phyloP scores from a whole-genome alignment of 176 grass and related monocot species.

The Areca catechu region DNA sequence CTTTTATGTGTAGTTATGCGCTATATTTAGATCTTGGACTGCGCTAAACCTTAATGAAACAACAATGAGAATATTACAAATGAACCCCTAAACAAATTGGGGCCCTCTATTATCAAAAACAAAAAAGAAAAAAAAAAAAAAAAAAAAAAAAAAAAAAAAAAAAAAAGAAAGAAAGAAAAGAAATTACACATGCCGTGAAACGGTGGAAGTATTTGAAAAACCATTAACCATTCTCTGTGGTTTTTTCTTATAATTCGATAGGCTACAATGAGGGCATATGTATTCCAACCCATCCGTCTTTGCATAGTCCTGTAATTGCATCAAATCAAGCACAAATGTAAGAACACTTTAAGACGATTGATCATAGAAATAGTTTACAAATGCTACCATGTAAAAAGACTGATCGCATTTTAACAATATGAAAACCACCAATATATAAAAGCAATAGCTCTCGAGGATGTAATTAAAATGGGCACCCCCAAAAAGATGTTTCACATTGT shows the following conservation, averaged over 20 bases:
- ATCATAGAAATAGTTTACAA: too few relatives aligned
- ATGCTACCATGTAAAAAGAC: background rate
- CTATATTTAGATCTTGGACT: too few relatives aligned
- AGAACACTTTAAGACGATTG: too few relatives aligned
- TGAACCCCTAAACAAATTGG: too few relatives aligned
- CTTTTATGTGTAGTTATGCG: too few relatives aligned
- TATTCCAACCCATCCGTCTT: constrained; percentile 97
- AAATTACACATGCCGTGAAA: constrained; percentile 53
- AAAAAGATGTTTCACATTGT: background rate
- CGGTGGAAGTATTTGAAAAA: constrained; percentile 37
- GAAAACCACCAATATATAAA: background rate
- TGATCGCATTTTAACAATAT: background rate
- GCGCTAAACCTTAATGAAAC: too few relatives aligned
- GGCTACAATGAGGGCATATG: constrained; percentile 92
- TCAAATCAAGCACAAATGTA: background rate
- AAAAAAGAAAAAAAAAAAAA: constrained; percentile 8
- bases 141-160: constrained; percentile 18
- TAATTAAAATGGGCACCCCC: background rate
- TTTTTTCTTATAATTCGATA: constrained; percentile 88
- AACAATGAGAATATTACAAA: too few relatives aligned
- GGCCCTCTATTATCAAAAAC: background rate
- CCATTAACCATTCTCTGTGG: constrained; percentile 56
- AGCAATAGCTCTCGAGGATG: background rate
- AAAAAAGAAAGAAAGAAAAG: constrained; percentile 6
- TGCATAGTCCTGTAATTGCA: constrained; percentile 68